Evolutionary conservation across 2,329 filamentous ascomycete genomes (phyloP), one percentile per base, ranked within the genome.

Genomic region (Exophiala xenobiotica): DNA sequence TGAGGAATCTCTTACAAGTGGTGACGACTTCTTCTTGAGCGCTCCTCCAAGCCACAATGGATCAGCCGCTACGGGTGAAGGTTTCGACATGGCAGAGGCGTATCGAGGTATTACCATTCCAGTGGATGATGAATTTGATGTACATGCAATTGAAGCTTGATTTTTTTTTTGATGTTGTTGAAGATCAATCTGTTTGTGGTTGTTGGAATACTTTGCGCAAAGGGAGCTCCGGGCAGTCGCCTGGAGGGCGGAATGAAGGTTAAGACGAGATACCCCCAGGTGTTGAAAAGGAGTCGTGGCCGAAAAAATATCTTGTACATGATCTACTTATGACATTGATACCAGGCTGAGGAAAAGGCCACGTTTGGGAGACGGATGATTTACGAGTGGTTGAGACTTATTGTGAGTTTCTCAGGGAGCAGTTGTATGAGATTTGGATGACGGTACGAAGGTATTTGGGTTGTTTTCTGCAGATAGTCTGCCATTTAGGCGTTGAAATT

Each of bases 1-100:
- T 4, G 80, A 82, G 40, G 80, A 83, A 63, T 82, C 79, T 51
- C 60, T 82, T 51, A 80, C 76, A 11, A 80, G 77, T 45, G 72
- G 73, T 12, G 80, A 78, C 12, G 76, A 79, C 2, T 73, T 74
- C 19, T 26, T 62, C 20, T 63, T 63, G 29, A 61, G 58, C 46
- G 51, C 55, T 27, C 45, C 56, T 6, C 49, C 56, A 14, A 61
- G 59, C 27, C 48, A 62, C 41, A 56, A 57, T 45, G 59, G 57
- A 6, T 61, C 58, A 18, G 55, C 44, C 9, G 52, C 46, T 8
- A 49, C 53, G 12, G 41, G 55, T 14, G 58, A 62, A 20, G 38
- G 37, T 33, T 16, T 57, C 7, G 59, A 60, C 4, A 27, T 57
- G 7, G 24, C 31, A 1, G 51, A 53, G 33, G 39, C 50, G 9